Base-by-base conservation (phyloP, 179 eudicot species). In the Beta macrorhiza region DNA sequence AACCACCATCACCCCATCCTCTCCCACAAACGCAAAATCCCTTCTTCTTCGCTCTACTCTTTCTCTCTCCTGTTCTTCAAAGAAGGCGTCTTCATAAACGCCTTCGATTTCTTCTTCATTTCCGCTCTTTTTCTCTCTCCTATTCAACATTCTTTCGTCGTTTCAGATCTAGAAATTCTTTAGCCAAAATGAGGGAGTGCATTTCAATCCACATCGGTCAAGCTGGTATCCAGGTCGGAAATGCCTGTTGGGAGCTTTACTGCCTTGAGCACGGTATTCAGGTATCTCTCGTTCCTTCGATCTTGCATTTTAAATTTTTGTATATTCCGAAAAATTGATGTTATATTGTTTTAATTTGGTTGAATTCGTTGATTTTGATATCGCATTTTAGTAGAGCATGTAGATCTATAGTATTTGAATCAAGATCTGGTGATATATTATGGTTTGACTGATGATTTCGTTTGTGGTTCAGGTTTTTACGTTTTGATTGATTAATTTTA, bases 11-110 rank as follows among this genome's bases (percentile, higher is more conserved):
- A 62, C 57, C 64, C 42, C 32, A 10, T 57, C 5, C 7, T 19
- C 29, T 22, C 61, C 19, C 78, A 13, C 37, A 42, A 49, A 71
- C 73, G 22, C 52, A n/a, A 59, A 57, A 29, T 51, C 20, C 70
- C 67, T 47, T 19, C 13, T 7, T 6, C 14, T 68, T 25, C 69
- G 25, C 64, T 67, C 11, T 64, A 12, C 58, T 64, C 75, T 59
- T 22, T 77, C 67, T 73, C 76, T 84, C 62, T 69, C 53, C 62
- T 14, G n/a, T 10, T 74, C 14, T 37, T 63, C 67, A 58, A 84
- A 85, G 82, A 83, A 84, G 90, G 91, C 90, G 91, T 89, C 91
- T 89, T 89, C 77, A 89, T 89, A 89, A 89, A 89, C 91, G 91
- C 87, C 84, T 83, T 84, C 86, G 81, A 20, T 22, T 80, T 67